These are phyloP conservation scores for Tulasnella sp. DNA, from an alignment of 768 basidiomycete species.

Conservation along the genomic window DNA sequence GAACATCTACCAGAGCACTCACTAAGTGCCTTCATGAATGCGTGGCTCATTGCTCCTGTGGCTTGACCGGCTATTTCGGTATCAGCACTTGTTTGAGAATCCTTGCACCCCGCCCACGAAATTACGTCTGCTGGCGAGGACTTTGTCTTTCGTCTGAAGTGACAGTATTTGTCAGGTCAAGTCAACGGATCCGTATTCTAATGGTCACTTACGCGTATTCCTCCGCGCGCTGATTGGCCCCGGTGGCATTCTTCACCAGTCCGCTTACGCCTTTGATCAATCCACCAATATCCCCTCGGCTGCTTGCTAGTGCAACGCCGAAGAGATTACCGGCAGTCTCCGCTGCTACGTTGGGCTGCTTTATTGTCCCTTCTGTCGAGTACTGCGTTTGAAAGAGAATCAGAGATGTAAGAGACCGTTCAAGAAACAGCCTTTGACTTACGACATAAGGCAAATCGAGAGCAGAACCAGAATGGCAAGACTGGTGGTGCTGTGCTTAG, in stretches of 20 bases:
- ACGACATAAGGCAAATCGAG: slow-evolving; percentile 36
- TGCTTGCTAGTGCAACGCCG: slow-evolving; percentile 63
- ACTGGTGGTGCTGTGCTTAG: slow-evolving; percentile 30
- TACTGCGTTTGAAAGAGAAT: slow-evolving; percentile 37
- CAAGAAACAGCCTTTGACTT: neutral
- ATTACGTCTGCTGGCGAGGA: slow-evolving; percentile 72
- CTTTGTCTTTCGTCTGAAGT: slow-evolving; percentile 33
- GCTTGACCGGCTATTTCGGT: slow-evolving; percentile 32
- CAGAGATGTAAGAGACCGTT: neutral
- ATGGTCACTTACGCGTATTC: slow-evolving; percentile 35
- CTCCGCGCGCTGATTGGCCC: slow-evolving; percentile 48
- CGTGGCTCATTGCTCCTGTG: slow-evolving; percentile 37
- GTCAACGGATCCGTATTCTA: neutral
- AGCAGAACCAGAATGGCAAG: slow-evolving; percentile 81
- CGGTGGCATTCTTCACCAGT: slow-evolving; percentile 62
- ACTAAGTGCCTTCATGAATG: slow-evolving; percentile 23
- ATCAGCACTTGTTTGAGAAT: slow-evolving; percentile 32
- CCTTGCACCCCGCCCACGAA: slow-evolving; percentile 34
- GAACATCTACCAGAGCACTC: slow-evolving; percentile 8
- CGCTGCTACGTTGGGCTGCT: slow-evolving; percentile 79
- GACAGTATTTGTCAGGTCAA: neutral
- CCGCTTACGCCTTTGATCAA: slow-evolving; percentile 60
- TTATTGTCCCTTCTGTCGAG: slow-evolving; percentile 88
- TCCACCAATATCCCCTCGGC: slow-evolving; percentile 67
- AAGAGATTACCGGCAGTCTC: slow-evolving; percentile 81